phyloP scores from a whole-genome alignment of 1,284 basidiomycete species.

The Cronartium ribicola region DNA sequence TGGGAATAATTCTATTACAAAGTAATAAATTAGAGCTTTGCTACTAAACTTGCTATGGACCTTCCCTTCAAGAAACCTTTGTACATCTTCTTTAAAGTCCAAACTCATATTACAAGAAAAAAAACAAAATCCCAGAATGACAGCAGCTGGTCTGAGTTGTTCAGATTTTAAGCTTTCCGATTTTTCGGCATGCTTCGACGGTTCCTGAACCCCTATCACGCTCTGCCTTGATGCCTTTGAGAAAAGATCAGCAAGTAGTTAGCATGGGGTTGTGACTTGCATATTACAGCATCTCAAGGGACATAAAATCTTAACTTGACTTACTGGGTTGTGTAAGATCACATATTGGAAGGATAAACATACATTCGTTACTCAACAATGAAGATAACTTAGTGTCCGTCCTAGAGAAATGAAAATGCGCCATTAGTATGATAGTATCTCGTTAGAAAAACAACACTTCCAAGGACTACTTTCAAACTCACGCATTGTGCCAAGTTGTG shows the following conservation, averaged over 20 bases:
- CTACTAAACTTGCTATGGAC: too few species aligned
- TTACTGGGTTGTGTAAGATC: slow-evolving; percentile 34
- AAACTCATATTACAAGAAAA: too few species aligned
- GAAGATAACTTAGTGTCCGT: slow-evolving; percentile 25
- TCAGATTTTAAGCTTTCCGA: slow-evolving; percentile 33
- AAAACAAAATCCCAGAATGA: too few species aligned
- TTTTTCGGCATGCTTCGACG: slow-evolving; percentile 23
- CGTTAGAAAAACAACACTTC: background rate
- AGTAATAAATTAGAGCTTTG: too few species aligned
- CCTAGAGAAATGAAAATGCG: background rate
- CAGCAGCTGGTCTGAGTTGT: background rate
- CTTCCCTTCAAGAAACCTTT: too few species aligned
- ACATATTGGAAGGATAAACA: slow-evolving; percentile 41
- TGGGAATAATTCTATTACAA: too few species aligned
- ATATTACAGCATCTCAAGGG: background rate
- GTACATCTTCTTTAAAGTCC: too few species aligned
- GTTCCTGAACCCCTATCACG: slow-evolving; percentile 35
- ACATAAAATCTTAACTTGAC: background rate
- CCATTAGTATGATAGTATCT: background rate
- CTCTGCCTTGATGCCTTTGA: slow-evolving; percentile 16
- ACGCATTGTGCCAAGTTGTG: slow-evolving; percentile 32
- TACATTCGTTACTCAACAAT: slow-evolving; percentile 31
- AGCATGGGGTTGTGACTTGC: background rate
- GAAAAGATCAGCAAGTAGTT: background rate
- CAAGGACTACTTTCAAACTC: background rate